Base-by-base conservation (phyloP, 1,139 yeast genomes). In the Kodamaea plutei region DNA sequence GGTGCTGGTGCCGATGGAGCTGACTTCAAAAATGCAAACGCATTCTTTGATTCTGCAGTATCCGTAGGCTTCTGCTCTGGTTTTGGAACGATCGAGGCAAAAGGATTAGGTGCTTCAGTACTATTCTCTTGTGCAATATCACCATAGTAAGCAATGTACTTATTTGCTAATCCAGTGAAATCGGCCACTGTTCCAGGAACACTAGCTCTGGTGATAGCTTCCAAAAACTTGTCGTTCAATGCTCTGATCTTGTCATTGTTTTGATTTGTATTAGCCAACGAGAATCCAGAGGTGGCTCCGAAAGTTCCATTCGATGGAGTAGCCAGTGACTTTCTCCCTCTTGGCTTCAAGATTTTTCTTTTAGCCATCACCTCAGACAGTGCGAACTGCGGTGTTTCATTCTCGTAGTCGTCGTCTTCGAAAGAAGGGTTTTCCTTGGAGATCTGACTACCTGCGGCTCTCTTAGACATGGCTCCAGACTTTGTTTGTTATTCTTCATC, bases 301-400 rank as follows among this genome's bases (percentile, higher is more conserved):
- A 19, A 27, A 12, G 12, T 33, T 11, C 27, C 28, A 19, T 22
- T 20, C 16, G 25, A 19, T 20, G 7, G 18, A 4, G 25, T 20
- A 16, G 30, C 13, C 6, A 21, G 25, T 22, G 11, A 20, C 12
- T 36, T 35, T 30, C 33, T 31, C 5, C 50, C 68, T 40, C 71
- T 70, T 9, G 89, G 88, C 51, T 72, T 69, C 15, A 83, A 64
- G 31, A 82, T 64, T 61, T 79, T 83, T 50, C 96, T 68, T 34
- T 60, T 70, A 8, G 91, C 74, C 70, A 87, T 58, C 5, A 76
- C 78, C 4, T 69, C 76, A 2, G 73, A 67, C 5, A 83, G 68
- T 1, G 95, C 95, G 28, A 48, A 43, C 15, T 44, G 47, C 20
- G 64, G 64, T n/a, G 52, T 48, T 28, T 17, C 31, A 8, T 18